Evolutionary conservation across 2,329 filamentous ascomycete genomes (phyloP).

Genomic region (Phoma sp.): DNA sequence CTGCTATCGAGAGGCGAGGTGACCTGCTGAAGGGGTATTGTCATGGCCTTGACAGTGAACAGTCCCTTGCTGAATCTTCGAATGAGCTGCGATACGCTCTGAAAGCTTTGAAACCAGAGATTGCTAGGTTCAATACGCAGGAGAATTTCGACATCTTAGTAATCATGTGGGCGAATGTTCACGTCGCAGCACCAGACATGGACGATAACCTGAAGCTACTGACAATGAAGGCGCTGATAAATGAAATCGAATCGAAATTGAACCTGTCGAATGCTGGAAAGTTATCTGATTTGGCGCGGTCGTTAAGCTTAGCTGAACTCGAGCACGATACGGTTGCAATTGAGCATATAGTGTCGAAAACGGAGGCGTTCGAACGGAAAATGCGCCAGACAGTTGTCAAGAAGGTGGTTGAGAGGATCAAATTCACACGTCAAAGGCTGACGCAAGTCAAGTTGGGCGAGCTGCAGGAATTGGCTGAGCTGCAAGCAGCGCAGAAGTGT

Average conservation of each 20-base stretch:
- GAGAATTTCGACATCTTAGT: conserved; percentile 22
- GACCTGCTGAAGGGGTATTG: background rate
- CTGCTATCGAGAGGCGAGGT: background rate
- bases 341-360: background rate
- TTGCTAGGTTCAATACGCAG: conserved; percentile 21
- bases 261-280: background rate
- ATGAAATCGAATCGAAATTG: conserved; percentile 1
- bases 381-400: background rate
- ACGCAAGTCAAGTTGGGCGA: conserved; percentile 12
- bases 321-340: background rate
- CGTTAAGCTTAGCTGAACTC: background rate
- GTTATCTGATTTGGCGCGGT: background rate
- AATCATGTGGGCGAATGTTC: conserved; percentile 28
- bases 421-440: conserved; percentile 11
- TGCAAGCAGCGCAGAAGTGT: conserved; percentile 26
- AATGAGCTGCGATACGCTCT: conserved; percentile 21
- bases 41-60: conserved; percentile 2
- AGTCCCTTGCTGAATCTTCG: background rate
- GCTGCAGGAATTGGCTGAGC: conserved; percentile 18
- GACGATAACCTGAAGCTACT: conserved; percentile 25
- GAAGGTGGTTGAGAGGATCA: conserved; percentile 14
- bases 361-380: background rate
- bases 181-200: conserved; percentile 23
- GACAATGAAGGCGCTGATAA: conserved; percentile 20
- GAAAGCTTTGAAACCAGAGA: conserved; percentile 29